Evolutionary conservation across 495 filamentous ascomycete genomes (phyloP), one percentile per base, ranked within the genome.

Genomic region (Penicillium psychrofluorescens): DNA sequence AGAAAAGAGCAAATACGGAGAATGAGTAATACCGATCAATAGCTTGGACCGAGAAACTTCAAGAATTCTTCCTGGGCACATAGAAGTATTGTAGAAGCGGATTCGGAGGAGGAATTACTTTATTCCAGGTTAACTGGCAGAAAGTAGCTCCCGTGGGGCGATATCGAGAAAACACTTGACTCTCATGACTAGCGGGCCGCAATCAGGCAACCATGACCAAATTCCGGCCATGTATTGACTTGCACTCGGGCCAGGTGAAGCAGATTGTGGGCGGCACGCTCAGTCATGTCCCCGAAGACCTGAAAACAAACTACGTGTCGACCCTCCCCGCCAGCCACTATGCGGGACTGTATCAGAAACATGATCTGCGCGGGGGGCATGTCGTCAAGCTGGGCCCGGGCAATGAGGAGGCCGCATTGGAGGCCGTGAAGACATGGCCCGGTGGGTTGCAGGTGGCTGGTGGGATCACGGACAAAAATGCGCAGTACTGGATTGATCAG

Each of bases 241-340:
- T 98, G 27, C 92, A 98, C 68, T 82, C 90, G 8, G 94, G 94
- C 7, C 79, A 87, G 61, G 92, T 98, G 28, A 98, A 98, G 70
- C 92, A 98, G 66, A 98, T 98, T 53, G 90, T 98, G 32, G 92
- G 92, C 41, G 90, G 90, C 35, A 96, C 92, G 1, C 75, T 97
- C 49, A 84, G 79, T 59, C 76, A 75, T 51, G 67, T 77, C 0
- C 74, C 75, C 14, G 52, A 72, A 16, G 74, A 79, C 39, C 75
- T 97, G 46, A 83, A 86, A 62, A 97, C 92, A 44, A 97, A 98
- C 63, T 88, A 86, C 64, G 79, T 94, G 28, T 95, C 92, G 3
- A 76, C 79, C 11, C 82, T 88, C 35, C 83, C 92, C 6, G 79
- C 94, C 4, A 72, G 77, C 9, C 70, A 95, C 64, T 98, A 86